Percentiles rank a stretch among this genome's conserved stretches.
phyloP scores from a whole-genome alignment of 2,329 filamentous ascomycete species.

The Penicillium sclerotigenum region DNA sequence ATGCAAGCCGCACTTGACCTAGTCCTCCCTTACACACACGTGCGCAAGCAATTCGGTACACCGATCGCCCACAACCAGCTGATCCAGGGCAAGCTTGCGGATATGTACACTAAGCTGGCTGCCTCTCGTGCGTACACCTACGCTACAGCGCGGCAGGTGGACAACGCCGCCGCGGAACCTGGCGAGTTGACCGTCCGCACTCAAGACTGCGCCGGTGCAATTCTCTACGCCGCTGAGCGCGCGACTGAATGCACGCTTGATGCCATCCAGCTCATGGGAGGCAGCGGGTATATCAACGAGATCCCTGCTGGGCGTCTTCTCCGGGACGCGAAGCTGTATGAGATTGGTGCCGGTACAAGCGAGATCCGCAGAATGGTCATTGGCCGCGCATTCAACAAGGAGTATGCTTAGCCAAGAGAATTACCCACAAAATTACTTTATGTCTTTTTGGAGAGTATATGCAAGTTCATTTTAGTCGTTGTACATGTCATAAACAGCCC shows the following conservation, averaged over 20 bases:
- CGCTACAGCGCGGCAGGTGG: conserved; percentile 71
- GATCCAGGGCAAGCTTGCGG: conserved; percentile 85
- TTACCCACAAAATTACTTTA: not conserved
- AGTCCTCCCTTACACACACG: conserved; percentile 82
- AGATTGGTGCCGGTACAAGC: conserved; percentile 94
- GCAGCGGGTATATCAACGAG: conserved; percentile 95
- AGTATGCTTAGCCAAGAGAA: conserved; percentile 53
- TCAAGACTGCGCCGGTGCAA: conserved; percentile 91
- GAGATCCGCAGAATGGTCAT: conserved; percentile 95
- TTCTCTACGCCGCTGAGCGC: conserved; percentile 86
- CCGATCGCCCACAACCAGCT: conserved; percentile 92
- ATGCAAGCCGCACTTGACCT: conserved; percentile 92
- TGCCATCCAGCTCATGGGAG: conserved; percentile 87
- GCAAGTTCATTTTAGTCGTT: conserved; percentile 15
- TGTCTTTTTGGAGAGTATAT: conserved; percentile 1
- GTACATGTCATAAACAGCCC: conserved; percentile 8
- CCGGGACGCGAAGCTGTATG: conserved; percentile 78
- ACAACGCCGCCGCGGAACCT: conserved; percentile 59
- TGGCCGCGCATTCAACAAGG: conserved; percentile 84
- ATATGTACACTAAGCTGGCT: conserved; percentile 95
- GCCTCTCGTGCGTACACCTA: conserved; percentile 87
- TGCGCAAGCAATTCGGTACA: conserved; percentile 79
- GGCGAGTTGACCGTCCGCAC: conserved; percentile 59
- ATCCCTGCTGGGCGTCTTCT: conserved; percentile 84
- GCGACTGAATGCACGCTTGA: conserved; percentile 81